These are phyloP conservation scores for Pisolithus orientalis DNA, from an alignment of 768 basidiomycete species.

Conservation along the genomic window DNA sequence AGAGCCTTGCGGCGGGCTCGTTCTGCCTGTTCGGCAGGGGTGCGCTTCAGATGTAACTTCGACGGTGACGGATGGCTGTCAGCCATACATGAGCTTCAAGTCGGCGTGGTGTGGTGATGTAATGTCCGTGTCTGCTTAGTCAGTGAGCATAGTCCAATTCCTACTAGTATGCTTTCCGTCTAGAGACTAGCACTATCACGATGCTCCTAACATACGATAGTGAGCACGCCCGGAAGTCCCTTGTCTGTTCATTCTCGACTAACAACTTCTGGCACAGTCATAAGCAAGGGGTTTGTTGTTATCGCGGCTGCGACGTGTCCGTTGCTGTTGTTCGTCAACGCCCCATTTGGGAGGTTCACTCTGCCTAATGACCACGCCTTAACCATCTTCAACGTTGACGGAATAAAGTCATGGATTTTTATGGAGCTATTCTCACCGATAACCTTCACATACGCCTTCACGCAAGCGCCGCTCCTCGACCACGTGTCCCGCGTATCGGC, in stretches of 20 bases:
- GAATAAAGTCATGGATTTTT: slow-evolving; percentile 61
- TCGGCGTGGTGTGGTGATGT: not conserved
- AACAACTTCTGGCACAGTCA: slow-evolving; percentile 15
- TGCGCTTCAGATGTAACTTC: slow-evolving; percentile 59
- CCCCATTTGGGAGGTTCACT: slow-evolving; percentile 77
- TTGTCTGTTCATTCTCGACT: not conserved
- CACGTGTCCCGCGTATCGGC: slow-evolving; percentile 24
- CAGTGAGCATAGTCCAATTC: slow-evolving; percentile 4
- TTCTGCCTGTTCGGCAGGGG: slow-evolving; percentile 51
- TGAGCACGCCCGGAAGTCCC: slow-evolving; percentile 1
- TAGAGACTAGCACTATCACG: not conserved
- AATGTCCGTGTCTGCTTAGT: slow-evolving; percentile 9
- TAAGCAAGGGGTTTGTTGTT: slow-evolving; percentile 42
- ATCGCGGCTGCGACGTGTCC: slow-evolving; percentile 32
- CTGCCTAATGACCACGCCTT: slow-evolving; percentile 25
- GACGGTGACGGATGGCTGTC: slow-evolving; percentile 20
- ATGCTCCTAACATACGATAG: slow-evolving; percentile 23
- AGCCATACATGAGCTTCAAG: not conserved
- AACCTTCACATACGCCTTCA: slow-evolving; percentile 44
- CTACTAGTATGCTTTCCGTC: not conserved
- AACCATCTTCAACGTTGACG: slow-evolving; percentile 51
- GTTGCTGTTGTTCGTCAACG: slow-evolving; percentile 49
- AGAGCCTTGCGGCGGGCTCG: slow-evolving; percentile 33
- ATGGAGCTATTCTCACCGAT: slow-evolving; percentile 70
- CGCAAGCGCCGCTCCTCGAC: slow-evolving; percentile 40